Conservation (phyloP, 2,329 filamentous ascomycete genomes). For the Parastagonospora nodorum region DNA sequence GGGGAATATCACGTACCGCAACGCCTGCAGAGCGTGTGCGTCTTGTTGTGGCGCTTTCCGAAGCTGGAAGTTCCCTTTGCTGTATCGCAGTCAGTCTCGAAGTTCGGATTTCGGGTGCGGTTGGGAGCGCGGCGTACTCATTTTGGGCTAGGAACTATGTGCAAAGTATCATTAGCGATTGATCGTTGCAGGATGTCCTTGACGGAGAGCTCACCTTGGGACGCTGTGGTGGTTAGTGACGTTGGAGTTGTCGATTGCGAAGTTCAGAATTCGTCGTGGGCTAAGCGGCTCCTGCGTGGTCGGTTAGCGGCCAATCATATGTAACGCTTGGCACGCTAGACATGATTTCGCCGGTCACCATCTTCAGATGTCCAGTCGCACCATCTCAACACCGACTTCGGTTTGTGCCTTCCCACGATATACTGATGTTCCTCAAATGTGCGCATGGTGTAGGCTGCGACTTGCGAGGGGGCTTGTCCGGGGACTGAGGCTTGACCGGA, state of each 20-base stretch:
- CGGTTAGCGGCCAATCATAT: background rate
- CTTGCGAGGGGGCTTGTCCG: too few relatives aligned
- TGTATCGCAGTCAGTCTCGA: conserved; percentile 57
- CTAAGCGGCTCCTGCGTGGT: background rate
- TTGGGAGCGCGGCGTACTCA: conserved; percentile 57
- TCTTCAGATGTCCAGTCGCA: too few relatives aligned
- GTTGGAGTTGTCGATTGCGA: conserved; percentile 9
- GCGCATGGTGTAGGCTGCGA: too few relatives aligned
- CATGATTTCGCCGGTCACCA: too few relatives aligned
- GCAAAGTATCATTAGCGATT: conserved; percentile 25
- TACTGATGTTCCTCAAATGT: too few relatives aligned
- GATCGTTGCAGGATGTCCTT: background rate
- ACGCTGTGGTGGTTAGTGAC: conserved; percentile 46
- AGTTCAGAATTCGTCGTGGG: background rate
- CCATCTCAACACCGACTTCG: too few relatives aligned
- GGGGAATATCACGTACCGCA: conserved; percentile 74
- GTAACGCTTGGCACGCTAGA: background rate
- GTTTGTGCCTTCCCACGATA: too few relatives aligned
- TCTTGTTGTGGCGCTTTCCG: conserved; percentile 92
- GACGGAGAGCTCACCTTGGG: conserved; percentile 35
- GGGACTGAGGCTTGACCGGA: too few relatives aligned
- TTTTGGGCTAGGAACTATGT: conserved; percentile 58
- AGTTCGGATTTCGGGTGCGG: conserved; percentile 29
- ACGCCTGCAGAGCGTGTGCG: conserved; percentile 97
- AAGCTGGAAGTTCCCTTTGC: conserved; percentile 75